These are phyloP conservation scores for Fusarium vanettenii DNA, from an alignment of 2,329 filamentous ascomycete genomes.

Conservation along the genomic window DNA sequence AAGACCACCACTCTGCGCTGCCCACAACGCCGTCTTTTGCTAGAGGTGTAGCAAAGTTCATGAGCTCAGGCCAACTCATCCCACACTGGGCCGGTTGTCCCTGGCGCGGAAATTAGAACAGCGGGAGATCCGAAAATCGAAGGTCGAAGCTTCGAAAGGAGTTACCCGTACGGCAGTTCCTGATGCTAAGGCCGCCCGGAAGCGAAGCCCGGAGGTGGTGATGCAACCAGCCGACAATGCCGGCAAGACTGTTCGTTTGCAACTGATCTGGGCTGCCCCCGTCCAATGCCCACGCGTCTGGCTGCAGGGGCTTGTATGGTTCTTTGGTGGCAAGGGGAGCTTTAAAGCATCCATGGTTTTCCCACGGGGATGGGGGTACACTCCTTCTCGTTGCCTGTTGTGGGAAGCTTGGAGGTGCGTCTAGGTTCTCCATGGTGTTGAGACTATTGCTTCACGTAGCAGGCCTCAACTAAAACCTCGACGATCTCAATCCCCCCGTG, in stretches of 20 bases:
- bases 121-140: not conserved
- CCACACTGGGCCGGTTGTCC: not conserved
- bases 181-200: not conserved
- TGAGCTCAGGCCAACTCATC: not conserved
- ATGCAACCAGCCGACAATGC: constrained; percentile 1
- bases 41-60: not conserved
- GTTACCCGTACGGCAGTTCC: not conserved
- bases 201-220: not conserved
- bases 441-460: not conserved
- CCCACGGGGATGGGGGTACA: not conserved
- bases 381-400: not conserved
- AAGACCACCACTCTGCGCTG: not conserved
- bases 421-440: not conserved
- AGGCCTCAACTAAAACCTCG: not conserved
- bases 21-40: not conserved
- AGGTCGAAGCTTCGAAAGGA: not conserved
- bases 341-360: not conserved
- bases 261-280: not conserved
- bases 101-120: not conserved
- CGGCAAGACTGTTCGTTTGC: not conserved
- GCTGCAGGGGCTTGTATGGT: not conserved
- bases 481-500: not conserved
- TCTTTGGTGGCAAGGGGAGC: not conserved
- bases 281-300: not conserved
- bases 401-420: not conserved